A percentile compares a stretch with the other conserved stretches of the same genome.
These are phyloP conservation scores for Leishmania major DNA, from an alignment of 208 protist species.

Conservation along the genomic window DNA sequence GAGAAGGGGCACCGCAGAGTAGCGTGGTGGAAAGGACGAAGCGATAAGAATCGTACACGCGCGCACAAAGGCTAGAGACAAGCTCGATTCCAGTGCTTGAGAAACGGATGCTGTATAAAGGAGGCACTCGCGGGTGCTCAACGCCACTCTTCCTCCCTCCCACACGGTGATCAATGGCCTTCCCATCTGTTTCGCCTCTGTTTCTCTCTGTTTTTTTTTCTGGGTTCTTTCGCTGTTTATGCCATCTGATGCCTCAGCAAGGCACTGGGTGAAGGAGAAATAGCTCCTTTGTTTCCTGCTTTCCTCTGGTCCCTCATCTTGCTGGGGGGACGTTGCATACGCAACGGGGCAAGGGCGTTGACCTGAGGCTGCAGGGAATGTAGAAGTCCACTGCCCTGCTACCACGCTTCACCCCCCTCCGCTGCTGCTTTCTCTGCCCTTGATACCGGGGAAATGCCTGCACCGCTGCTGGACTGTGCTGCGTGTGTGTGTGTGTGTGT, in stretches of 20 bases:
- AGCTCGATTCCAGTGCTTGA: background rate
- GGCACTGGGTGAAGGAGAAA: background rate
- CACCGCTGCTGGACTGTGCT: background rate
- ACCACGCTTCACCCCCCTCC: background rate
- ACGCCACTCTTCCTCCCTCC: background rate
- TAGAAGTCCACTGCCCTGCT: background rate
- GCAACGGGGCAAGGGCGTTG: background rate
- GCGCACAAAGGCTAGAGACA: background rate
- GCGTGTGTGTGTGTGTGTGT: background rate
- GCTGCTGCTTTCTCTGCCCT: background rate
- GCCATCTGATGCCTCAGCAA: background rate
- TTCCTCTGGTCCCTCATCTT: background rate
- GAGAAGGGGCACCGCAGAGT: background rate
- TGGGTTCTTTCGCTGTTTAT: background rate
- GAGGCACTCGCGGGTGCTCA: background rate
- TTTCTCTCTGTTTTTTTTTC: background rate
- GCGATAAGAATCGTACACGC: background rate
- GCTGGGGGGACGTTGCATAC: background rate
- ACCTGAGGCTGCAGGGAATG: background rate
- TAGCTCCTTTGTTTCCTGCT: background rate
- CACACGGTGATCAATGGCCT: background rate
- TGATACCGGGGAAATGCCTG: background rate
- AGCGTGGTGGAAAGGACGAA: background rate
- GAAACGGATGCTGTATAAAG: background rate
- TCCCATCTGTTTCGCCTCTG: background rate